A percentile compares a stretch with the other conserved stretches of the same genome.
Conservation (phyloP, 1,139 yeast species). For the Pichia inconspicua region DNA sequence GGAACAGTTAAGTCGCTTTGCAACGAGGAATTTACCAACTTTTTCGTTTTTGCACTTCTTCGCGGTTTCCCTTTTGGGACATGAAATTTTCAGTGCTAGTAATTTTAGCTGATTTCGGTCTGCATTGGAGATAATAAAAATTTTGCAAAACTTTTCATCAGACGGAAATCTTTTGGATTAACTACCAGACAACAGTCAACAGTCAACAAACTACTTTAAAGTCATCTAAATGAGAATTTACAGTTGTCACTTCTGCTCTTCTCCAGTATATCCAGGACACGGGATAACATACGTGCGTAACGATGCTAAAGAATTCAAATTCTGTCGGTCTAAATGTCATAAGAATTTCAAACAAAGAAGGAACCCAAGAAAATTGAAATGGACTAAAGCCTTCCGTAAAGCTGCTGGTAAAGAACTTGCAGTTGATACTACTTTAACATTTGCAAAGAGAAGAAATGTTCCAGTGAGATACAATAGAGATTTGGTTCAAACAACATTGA, state of each 20-base stretch:
- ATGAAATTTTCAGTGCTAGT: too few relatives aligned
- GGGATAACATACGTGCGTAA: slow-evolving; percentile 98
- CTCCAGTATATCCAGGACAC: slow-evolving; percentile 95
- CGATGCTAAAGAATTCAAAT: slow-evolving; percentile 94
- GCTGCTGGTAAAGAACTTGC: slow-evolving; percentile 99
- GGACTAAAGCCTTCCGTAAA: slow-evolving; percentile 99
- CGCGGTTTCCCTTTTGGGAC: neutral
- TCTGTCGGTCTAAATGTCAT: slow-evolving; percentile 98
- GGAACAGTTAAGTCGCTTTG: too few relatives aligned
- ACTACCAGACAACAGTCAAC: neutral
- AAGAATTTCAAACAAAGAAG: slow-evolving; percentile 96
- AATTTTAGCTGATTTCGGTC: too few relatives aligned
- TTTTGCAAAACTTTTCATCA: neutral
- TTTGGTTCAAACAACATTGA: slow-evolving; percentile 84
- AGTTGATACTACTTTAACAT: slow-evolving; percentile 91
- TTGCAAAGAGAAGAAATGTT: slow-evolving; percentile 94
- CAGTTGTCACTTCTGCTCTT: slow-evolving; percentile 94
- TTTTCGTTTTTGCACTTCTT: too few relatives aligned
- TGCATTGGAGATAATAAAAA: neutral
- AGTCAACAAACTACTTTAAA: too few relatives aligned
- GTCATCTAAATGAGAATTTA: slow-evolving; percentile 75
- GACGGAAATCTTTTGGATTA: neutral
- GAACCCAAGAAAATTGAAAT: slow-evolving; percentile 94
- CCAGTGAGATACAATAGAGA: slow-evolving; percentile 98
- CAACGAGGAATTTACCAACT: too few relatives aligned